Percentiles rank a stretch among this genome's conserved stretches.
phyloP scores from a whole-genome alignment of 148 eudicot genomes.

The Oxyria digyna region DNA sequence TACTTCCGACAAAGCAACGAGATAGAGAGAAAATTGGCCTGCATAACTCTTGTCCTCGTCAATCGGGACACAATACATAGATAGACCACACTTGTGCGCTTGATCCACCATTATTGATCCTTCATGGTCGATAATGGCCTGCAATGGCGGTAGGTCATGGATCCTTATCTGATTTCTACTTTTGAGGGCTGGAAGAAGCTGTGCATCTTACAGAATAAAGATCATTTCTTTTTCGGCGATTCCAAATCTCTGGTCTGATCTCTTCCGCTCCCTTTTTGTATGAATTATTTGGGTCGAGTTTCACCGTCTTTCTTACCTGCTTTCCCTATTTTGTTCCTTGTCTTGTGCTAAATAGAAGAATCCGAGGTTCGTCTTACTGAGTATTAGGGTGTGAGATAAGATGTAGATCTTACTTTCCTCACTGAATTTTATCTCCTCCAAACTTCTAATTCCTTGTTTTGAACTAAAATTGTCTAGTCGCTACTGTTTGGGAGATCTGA shows the following conservation, averaged over 20 bases:
- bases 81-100: conserved; percentile 8
- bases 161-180: background rate
- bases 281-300: background rate
- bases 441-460: background rate
- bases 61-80: background rate
- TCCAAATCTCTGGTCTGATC: conserved; percentile 1
- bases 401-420: background rate
- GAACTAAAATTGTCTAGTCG: background rate
- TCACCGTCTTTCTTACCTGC: background rate
- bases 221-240: background rate
- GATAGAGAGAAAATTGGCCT: background rate
- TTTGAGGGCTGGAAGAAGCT: background rate
- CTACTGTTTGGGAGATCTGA: conserved; percentile 14
- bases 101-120: conserved; percentile 7
- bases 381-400: background rate
- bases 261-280: background rate
- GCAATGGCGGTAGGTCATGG: background rate
- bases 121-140: background rate
- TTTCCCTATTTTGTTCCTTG: background rate
- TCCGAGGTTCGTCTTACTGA: background rate
- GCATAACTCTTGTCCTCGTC: background rate
- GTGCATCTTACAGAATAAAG: background rate
- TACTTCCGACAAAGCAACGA: conserved; percentile 1
- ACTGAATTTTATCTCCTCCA: background rate
- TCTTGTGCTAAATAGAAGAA: background rate